phyloP scores from a whole-genome alignment of 805 yeast species.

The Starmerella vaccinii region DNA sequence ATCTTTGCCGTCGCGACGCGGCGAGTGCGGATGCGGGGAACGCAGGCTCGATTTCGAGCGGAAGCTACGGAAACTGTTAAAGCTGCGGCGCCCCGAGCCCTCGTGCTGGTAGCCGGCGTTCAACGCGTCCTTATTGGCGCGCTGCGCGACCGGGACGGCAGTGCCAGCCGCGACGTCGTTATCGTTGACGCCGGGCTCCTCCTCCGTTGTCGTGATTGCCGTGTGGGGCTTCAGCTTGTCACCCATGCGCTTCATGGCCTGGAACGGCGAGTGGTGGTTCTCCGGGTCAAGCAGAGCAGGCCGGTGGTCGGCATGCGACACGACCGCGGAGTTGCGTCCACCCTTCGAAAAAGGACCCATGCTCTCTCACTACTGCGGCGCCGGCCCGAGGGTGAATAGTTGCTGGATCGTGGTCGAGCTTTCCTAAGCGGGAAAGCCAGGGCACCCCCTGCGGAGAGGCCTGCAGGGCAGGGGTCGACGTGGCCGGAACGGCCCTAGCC shows the following conservation, averaged over 20 bases:
- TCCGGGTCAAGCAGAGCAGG: conserved; percentile 9
- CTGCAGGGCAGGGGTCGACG: neutral
- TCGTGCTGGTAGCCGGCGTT: conserved; percentile 24
- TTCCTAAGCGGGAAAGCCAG: neutral
- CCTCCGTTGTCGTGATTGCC: conserved; percentile 26
- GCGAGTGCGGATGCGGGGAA: neutral
- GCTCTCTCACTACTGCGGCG: neutral
- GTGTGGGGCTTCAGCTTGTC: conserved; percentile 26
- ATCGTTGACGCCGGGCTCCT: conserved; percentile 25
- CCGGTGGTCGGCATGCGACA: conserved; percentile 17
- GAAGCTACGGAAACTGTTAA: conserved; percentile 16
- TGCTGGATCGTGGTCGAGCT: neutral
- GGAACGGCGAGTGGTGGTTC: conserved; percentile 17
- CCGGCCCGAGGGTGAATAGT: neutral
- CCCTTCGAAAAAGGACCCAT: conserved; percentile 10
- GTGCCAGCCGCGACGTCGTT: conserved; percentile 27
- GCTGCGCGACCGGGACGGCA: conserved; percentile 27
- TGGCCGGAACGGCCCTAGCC: neutral
- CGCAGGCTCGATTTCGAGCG: conserved; percentile 5
- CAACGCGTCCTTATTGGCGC: conserved; percentile 24
- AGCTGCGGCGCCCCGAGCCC: conserved; percentile 8
- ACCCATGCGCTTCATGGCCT: conserved; percentile 20
- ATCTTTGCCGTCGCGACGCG: neutral
- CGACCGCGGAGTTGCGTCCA: conserved; percentile 17
- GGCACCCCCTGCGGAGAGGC: neutral